Base-by-base conservation (phyloP, 1,284 basidiomycete species). In the Pyrrhoderma noxium region DNA sequence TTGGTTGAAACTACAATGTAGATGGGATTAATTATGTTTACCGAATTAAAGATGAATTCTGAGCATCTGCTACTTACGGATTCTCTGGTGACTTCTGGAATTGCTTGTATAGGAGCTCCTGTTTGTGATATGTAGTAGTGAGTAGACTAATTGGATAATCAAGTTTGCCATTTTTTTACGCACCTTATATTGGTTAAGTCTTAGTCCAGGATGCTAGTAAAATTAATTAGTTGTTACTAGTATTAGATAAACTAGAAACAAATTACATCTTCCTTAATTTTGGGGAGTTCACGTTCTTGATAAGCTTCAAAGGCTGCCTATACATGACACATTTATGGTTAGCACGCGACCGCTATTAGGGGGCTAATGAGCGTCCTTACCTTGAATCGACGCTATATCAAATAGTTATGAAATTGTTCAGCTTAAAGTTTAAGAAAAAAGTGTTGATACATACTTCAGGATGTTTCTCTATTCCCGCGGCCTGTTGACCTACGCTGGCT, bases 221-320 rank as follows among this genome's bases (percentile, higher is more conserved):
- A 45, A 40, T 37, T 52, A 54, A 22, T 40, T 46, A 45, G 59
- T 39, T 52, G n/a, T n/a, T 19, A 57, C 57, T 47, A 41, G 45
- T 2, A 13, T 3, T 21, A 22, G 58, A 39, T 45, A 52, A 53
- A 14, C 18, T 25, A 48, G 40, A 4, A 13, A 23, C 55, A 21
- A 64, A 73, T 41, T 59, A 85, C 85, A 57, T 97, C 92, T 58
- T 77, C 68, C 64, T 79, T 85, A 56, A 87, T 59, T 21, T 76
- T 83, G 0, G 94, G 91, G 59, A 98, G 70, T 63, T 96, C 89
- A 2, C 81, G 75, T 59, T 97, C 93, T 63, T 89, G 82, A 69
- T 94, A 98, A 3, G 91, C 92, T 63, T 94, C 92, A 59, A 89
- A 93, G 4, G 93, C 89, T 37, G 85, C 92, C 81, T 85, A 54